Conservation (phyloP, 176 grass and related monocot species). For the Phoenix dactylifera region DNA sequence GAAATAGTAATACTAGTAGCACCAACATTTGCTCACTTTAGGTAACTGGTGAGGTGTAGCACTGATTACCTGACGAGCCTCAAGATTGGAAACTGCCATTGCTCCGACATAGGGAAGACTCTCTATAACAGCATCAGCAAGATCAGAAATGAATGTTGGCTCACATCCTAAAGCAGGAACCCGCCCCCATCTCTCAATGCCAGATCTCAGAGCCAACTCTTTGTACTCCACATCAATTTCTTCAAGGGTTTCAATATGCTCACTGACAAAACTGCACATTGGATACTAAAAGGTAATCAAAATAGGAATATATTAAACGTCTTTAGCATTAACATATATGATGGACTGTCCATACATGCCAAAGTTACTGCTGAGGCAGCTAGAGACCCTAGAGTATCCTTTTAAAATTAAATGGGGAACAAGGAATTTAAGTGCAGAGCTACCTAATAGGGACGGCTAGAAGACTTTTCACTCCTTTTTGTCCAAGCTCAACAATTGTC, state of each 20-base stretch:
- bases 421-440: slow-evolving; percentile 17
- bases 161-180: slow-evolving; percentile 90
- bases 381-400: not conserved
- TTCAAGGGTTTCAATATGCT: slow-evolving; percentile 99
- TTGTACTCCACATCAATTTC: slow-evolving; percentile 99
- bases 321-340: too few species aligned
- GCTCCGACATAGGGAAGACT: slow-evolving; percentile 96
- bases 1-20: too few species aligned
- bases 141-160: slow-evolving; percentile 77
- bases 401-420: slow-evolving; percentile 4
- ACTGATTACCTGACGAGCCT: slow-evolving; percentile 90
- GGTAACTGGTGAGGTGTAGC: not conserved
- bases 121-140: slow-evolving; percentile 90
- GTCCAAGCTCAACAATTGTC: slow-evolving; percentile 90
- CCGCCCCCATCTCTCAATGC: slow-evolving; percentile 83
- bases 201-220: slow-evolving; percentile 86
- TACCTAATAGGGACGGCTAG: slow-evolving; percentile 94
- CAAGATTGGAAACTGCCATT: slow-evolving; percentile 95
- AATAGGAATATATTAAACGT: too few species aligned
- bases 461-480: slow-evolving; percentile 72
- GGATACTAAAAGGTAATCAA: not conserved
- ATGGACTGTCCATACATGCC: not conserved
- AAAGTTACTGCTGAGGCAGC: too few species aligned
- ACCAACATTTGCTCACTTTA: too few species aligned
- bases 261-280: slow-evolving; percentile 86